Conservation (phyloP, 495 filamentous ascomycete genomes). For the Staphylotrichum longicolle region DNA sequence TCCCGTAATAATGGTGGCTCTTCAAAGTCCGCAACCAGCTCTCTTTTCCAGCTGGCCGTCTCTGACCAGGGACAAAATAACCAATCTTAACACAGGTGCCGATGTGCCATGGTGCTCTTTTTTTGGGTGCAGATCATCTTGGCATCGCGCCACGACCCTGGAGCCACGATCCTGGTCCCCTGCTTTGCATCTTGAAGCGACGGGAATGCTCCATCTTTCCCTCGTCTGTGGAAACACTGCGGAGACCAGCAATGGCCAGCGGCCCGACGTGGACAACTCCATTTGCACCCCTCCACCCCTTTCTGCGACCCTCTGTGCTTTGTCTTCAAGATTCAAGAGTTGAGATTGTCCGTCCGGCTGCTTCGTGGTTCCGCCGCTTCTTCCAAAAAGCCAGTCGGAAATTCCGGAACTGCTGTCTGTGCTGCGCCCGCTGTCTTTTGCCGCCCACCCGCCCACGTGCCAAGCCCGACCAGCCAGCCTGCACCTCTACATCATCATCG, state of each 20-base stretch:
- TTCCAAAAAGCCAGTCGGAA: too few species aligned
- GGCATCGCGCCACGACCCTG: conserved; percentile 6
- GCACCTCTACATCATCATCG: conserved; percentile 8
- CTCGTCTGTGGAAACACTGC: too few species aligned
- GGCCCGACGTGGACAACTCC: too few species aligned
- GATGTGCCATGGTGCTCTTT: conserved; percentile 5
- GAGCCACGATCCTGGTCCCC: background rate
- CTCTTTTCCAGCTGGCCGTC: too few species aligned
- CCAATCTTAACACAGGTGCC: background rate
- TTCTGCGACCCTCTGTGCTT: background rate
- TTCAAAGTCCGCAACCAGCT: too few species aligned
- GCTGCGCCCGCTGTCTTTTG: conserved; percentile 21
- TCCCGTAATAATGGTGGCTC: too few species aligned
- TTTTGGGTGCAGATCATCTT: conserved; percentile 18
- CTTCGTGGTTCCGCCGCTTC: too few species aligned
- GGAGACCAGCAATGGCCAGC: too few species aligned
- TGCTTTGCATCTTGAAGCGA: background rate
- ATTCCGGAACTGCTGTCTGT: too few species aligned
- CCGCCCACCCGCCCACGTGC: conserved; percentile 22
- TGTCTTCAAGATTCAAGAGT: too few species aligned
- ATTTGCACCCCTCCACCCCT: background rate
- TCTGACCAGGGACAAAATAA: background rate
- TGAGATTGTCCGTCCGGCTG: too few species aligned
- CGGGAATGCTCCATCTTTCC: background rate
- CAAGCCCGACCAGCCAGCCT: conserved; percentile 3